Percentiles rank a stretch among this genome's conserved stretches.
phyloP scores from a whole-genome alignment of 2,329 filamentous ascomycete genomes.

The Cercospora sp. region DNA sequence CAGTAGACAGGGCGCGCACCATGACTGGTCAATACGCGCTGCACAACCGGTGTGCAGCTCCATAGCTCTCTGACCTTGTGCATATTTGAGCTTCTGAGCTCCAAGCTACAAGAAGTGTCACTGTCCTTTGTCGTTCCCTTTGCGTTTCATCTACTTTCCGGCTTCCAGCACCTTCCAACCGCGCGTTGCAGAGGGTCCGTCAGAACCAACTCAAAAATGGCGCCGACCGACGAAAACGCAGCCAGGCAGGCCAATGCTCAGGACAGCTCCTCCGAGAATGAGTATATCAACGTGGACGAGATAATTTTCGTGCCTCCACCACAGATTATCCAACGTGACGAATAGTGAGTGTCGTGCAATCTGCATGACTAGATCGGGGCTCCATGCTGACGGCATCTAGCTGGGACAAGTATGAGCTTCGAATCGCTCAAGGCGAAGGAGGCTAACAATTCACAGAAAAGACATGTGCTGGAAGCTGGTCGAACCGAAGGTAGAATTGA shows the following conservation, averaged over 20 bases:
- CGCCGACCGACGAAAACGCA: neutral
- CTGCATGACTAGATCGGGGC: neutral
- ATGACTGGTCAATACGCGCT: neutral
- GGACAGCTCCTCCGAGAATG: neutral
- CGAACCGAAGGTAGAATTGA: neutral
- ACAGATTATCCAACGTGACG: slow-evolving; percentile 3
- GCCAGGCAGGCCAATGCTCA: neutral
- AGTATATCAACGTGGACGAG: neutral
- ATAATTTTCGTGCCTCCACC: neutral
- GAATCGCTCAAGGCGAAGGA: neutral
- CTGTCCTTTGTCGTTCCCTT: no score
- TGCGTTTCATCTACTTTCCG: neutral
- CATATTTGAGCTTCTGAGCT: neutral
- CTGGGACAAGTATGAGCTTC: slow-evolving; percentile 9
- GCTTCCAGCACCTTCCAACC: neutral
- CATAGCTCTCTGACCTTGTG: neutral
- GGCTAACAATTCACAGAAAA: neutral
- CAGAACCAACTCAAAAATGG: neutral
- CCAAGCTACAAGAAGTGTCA: no score
- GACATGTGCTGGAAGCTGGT: slow-evolving; percentile 3
- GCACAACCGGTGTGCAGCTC: neutral
- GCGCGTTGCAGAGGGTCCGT: neutral
- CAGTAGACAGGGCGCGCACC: neutral
- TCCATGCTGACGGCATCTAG: neutral
- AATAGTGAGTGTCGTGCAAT: neutral